Base-by-base conservation (phyloP, 208 protist genomes). In the Jaenimonas drosophilae region DNA sequence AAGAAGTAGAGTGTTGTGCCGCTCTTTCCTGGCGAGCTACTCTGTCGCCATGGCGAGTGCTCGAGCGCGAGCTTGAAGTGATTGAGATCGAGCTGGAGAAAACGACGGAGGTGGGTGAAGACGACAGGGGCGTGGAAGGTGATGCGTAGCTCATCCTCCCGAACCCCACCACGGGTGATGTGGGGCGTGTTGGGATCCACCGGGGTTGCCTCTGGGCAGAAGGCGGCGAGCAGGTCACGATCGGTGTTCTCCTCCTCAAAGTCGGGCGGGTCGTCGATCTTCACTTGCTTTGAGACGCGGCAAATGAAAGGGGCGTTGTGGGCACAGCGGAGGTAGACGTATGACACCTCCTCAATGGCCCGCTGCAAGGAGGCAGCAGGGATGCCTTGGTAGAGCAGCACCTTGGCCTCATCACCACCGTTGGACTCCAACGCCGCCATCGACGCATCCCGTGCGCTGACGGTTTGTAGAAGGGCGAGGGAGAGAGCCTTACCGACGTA, bases 1-100 rank as follows among this genome's bases (percentile, higher is more conserved):
- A 92, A 91, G 49, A 86, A 96, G 41, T 86, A 82, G 36, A 96
- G 59, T 17, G 76, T 74, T 5, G 79, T 79, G 20, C 74, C 76
- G 38, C 76, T 88, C 54, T 95, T 94, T n/a, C 84, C 88, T 2
- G 85, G 80, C 4, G 80, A 88, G 27, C 76, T 44, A 21, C 64
- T 75, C 39, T 87, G 67, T 5, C 84, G 65, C 80, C 84, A 92
- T 32, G 68, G 50, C 9, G 70, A 65, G 23, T 48, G 36, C 21
- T 59, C 49, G 11, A 76, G 41, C 3, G 65, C 45, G 17, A 40
- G 52, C 14, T 65, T 61, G 39, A 89, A 77, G 33, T 59, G 49
- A 2, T 78, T 63, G 2, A 73, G 26, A 47, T 88, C 68, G 37
- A 87, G 49, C 12, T 61, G 46, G 3, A 89, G 49, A 55, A 85